Evolutionary conservation across 2,329 filamentous ascomycete species (phyloP).

Genomic region (Cryphonectria carpinicola): DNA sequence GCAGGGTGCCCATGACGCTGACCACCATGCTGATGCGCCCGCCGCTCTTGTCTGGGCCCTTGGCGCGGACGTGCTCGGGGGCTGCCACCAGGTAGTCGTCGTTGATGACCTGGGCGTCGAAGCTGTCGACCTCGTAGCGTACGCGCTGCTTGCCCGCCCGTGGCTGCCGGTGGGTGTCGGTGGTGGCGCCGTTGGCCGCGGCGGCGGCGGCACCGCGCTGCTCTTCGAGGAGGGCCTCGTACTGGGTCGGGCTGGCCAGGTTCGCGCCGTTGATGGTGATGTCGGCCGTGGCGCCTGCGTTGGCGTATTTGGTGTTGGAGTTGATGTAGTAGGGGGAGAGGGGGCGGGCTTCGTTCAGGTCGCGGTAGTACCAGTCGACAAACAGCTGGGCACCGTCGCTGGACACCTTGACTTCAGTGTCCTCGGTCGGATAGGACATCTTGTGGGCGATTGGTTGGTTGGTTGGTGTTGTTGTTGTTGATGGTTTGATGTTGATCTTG

Average conservation of each 20-base stretch:
- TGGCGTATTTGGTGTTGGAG: conserved; percentile 54
- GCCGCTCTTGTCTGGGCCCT: conserved; percentile 48
- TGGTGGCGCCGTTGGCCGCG: conserved; percentile 21
- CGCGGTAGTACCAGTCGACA: conserved; percentile 73
- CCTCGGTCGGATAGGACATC: conserved; percentile 34
- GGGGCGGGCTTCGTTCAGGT: conserved; percentile 64
- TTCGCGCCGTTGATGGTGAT: conserved; percentile 81
- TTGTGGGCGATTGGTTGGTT: background rate
- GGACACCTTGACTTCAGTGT: conserved; percentile 50
- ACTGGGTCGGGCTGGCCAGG: conserved; percentile 63
- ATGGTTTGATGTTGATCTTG: background rate
- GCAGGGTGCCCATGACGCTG: conserved; percentile 73
- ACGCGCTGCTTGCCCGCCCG: conserved; percentile 41
- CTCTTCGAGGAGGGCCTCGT: conserved; percentile 69
- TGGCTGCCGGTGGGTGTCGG: background rate
- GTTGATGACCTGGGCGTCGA: conserved; percentile 80
- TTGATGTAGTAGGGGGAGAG: conserved; percentile 74
- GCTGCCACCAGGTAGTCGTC: conserved; percentile 63
- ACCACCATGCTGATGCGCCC: conserved; percentile 72
- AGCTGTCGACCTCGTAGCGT: conserved; percentile 73
- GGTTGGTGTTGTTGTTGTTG: background rate
- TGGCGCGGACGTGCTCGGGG: conserved; percentile 46
- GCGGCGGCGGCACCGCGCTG: conserved; percentile 50
- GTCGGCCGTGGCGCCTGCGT: conserved; percentile 59
- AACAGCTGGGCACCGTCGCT: conserved; percentile 69